A percentile compares a stretch with the other conserved stretches of the same genome.
These are phyloP conservation scores for Huiozyma sinensis DNA, from an alignment of 805 yeast species.

Conservation along the genomic window DNA sequence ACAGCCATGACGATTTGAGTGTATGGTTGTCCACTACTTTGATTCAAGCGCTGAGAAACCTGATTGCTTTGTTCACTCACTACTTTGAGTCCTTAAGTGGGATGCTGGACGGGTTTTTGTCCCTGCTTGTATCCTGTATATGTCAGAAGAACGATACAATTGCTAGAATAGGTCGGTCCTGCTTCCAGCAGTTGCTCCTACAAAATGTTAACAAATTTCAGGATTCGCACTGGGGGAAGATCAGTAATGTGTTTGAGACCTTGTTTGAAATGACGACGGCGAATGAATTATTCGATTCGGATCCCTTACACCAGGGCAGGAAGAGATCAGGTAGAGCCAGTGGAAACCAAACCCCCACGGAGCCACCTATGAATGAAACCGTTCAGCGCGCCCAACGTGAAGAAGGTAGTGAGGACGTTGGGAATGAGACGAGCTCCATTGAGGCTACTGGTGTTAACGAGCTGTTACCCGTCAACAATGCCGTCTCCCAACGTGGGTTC, in stretches of 20 bases:
- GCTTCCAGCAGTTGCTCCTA: conserved; percentile 69
- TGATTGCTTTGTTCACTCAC: conserved; percentile 72
- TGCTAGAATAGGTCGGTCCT: conserved; percentile 86
- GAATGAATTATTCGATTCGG: conserved; percentile 57
- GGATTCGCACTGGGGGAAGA: conserved; percentile 61
- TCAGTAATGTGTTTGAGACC: conserved; percentile 52
- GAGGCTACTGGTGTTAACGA: conserved; percentile 1
- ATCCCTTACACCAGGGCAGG: conserved; percentile 31
- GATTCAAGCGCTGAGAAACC: conserved; percentile 85
- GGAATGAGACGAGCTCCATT: not conserved
- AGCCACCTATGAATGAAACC: conserved; percentile 13
- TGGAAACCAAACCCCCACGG: not conserved
- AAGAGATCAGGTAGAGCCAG: conserved; percentile 9
- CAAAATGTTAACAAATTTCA: conserved; percentile 60
- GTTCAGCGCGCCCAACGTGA: conserved; percentile 26
- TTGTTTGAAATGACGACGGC: conserved; percentile 83
- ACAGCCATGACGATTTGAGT: conserved; percentile 72
- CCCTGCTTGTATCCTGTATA: conserved; percentile 72
- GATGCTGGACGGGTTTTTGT: conserved; percentile 69
- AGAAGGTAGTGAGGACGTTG: conserved; percentile 29
- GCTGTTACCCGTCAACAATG: not conserved
- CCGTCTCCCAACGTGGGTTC: not conserved
- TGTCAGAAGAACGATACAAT: conserved; percentile 96
- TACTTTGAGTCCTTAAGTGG: conserved; percentile 69
- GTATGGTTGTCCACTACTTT: conserved; percentile 96